These are phyloP conservation scores for Auriculariales sp. DNA, from an alignment of 768 basidiomycete species.

Conservation along the genomic window DNA sequence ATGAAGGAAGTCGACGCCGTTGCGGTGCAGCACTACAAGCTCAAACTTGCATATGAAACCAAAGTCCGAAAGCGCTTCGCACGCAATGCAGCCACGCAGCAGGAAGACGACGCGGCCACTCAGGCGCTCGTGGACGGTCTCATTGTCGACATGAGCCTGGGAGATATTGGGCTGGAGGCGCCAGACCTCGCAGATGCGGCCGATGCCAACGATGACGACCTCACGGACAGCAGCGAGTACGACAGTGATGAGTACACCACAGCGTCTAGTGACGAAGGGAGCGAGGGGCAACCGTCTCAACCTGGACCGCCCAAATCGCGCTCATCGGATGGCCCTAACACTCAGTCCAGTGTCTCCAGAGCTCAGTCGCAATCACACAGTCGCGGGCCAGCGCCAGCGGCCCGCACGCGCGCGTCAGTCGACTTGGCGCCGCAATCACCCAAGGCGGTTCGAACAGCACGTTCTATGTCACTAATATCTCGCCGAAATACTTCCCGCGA, in stretches of 20 bases:
- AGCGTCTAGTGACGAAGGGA: slow-evolving; percentile 8
- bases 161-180: slow-evolving; percentile 63
- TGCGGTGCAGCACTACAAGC: slow-evolving; percentile 83
- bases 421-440: slow-evolving; percentile 9
- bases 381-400: slow-evolving; percentile 10
- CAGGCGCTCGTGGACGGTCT: slow-evolving; percentile 68
- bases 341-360: slow-evolving; percentile 8
- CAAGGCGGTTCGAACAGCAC: slow-evolving; percentile 6
- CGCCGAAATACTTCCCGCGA: slow-evolving; percentile 28
- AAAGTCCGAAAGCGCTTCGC: slow-evolving; percentile 80
- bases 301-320: too few relatives aligned
- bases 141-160: slow-evolving; percentile 68
- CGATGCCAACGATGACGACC: slow-evolving; percentile 29
- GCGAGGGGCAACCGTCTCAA: slow-evolving; percentile 23
- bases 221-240: slow-evolving; percentile 28
- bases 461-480: slow-evolving; percentile 29
- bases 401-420: slow-evolving; percentile 5
- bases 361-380: slow-evolving; percentile 18
- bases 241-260: slow-evolving; percentile 24
- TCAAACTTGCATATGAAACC: slow-evolving; percentile 86
- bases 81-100: slow-evolving; percentile 26
- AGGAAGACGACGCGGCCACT: slow-evolving; percentile 70
- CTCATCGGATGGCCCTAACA: too few relatives aligned
- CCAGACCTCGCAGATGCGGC: slow-evolving; percentile 72
- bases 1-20: slow-evolving; percentile 80